A percentile compares a stretch with the other conserved stretches of the same genome.
These are phyloP conservation scores for Teratosphaeriaceae sp. DNA, from an alignment of 2,329 filamentous ascomycete species.

Conservation along the genomic window DNA sequence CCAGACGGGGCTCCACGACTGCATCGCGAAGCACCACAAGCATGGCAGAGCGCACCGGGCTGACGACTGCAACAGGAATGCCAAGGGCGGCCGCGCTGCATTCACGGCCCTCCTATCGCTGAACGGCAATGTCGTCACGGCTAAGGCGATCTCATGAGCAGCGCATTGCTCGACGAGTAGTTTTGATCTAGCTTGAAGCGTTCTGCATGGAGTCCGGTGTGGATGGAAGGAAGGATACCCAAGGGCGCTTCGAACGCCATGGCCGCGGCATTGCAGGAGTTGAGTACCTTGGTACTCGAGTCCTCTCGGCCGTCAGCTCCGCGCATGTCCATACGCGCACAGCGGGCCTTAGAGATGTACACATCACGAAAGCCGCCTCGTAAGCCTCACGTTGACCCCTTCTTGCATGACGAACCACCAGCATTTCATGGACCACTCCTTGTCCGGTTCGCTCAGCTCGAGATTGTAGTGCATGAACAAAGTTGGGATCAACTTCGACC, in stretches of 20 bases:
- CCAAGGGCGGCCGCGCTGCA: conserved; percentile 15
- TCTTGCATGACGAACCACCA: conserved; percentile 29
- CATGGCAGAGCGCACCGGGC: background rate
- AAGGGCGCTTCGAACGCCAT: too few species aligned
- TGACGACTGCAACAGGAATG: conserved; percentile 9
- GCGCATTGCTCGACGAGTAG: background rate
- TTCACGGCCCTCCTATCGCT: conserved; percentile 12
- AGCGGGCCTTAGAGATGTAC: background rate
- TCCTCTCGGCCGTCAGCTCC: too few species aligned
- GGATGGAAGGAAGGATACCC: too few species aligned
- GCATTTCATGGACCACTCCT: conserved; percentile 25
- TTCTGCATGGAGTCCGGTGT: too few species aligned
- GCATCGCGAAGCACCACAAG: conserved; percentile 4
- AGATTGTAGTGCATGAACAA: conserved; percentile 31
- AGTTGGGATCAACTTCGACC: conserved; percentile 29
- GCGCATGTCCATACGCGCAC: background rate
- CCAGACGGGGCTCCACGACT: background rate
- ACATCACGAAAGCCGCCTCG: conserved; percentile 6
- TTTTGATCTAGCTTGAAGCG: too few species aligned
- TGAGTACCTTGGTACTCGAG: too few species aligned
- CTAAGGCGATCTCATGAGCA: conserved; percentile 1
- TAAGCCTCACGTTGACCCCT: conserved; percentile 20
- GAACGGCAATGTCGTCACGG: conserved; percentile 8
- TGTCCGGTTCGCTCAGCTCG: conserved; percentile 26
- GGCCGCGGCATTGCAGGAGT: too few species aligned